Base-by-base conservation (phyloP, 2,329 filamentous ascomycete species). In the Cadophora malorum region DNA sequence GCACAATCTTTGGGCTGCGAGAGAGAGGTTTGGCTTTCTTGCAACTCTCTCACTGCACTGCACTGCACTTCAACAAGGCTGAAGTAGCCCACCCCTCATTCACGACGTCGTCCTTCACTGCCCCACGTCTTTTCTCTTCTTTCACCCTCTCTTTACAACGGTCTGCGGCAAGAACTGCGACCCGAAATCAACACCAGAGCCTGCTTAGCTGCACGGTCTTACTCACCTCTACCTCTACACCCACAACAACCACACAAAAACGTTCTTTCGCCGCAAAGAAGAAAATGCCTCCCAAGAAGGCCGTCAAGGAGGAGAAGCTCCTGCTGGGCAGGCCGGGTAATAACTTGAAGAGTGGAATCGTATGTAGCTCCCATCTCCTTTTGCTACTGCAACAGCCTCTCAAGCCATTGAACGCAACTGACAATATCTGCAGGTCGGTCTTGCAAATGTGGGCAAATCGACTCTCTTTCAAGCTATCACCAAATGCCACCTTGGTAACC, bases 381-480 rank as follows among this genome's bases (percentile, higher is more conserved):
- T 19, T 50, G 9, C 10, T 16, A 47, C 35, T 35, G 25, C 63
- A 21, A 56, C 7, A n/a, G 21, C 10, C 8, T 21, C 7, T 62
- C 45, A 60, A 50, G 10, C 23, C 28, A 28, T 28, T 28, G 28
- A 56, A 16, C 55, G 65, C 65, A 35, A 56, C 14, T 60, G 56
- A 58, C 69, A 72, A 62, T 73, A 65, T 63, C 28, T 69, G 65
- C 80, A 97, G 94, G 94, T 99, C 82, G 96, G 96, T 83, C 90
- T 99, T 78, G 96, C 96, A 82, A 99, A 99, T 82, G 96, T 99
- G 76, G 96, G 96, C 82, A 99, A 99, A 86, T 99, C 96, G 74
- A 99, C 96, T 41, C 90, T 99, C 77, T 99, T 99, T 89, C 96
- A 99, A 86, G 94, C 96, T 79, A 97, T 99, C 83, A 99, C 96